Base-by-base conservation (phyloP, 1,139 yeast genomes). In the Diutina catenulata region DNA sequence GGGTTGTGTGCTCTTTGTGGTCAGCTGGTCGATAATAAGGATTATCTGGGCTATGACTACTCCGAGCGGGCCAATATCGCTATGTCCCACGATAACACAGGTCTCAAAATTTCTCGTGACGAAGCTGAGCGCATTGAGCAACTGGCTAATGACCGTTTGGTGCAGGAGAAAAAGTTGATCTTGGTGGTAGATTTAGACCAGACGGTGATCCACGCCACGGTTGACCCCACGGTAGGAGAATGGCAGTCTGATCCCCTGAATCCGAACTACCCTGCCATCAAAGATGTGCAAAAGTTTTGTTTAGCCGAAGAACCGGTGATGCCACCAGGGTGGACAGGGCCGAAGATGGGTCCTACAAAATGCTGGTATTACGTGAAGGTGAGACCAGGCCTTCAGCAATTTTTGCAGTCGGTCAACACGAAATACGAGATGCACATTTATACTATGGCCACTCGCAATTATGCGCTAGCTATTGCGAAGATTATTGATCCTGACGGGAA, bases 391-490 rank as follows among this genome's bases (percentile, higher is more conserved):
- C 63, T 91, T 36, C 60, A 69, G 39, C 77, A 75, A 39, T 91
- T 91, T 54, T 68, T 91, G 40, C 70, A 70, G 39, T 64, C 65
- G 38, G 71, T 86, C 45, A 65, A 80, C 5, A 59, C 76, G 36
- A 59, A 72, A 39, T 91, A 82, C 54, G 98, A 91, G 59, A 65
- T 91, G 70, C 98, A 91, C 56, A 86, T 91, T 33, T 91, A 91
- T 56, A 91, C 99, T 7, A 91, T 91, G 99, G 98, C 98, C n/a
- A 93, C 98, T 3, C 66, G 95, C 45, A 80, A 91, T 32, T 91
- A 91, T 59, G 99, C 99, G 0, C 69, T 77, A 38, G 83, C 91
- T 15, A 83, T 93, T 45, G 94, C 97, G 23, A 74, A 76, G 41
- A 80, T 93, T 28, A 87, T 93, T 39, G 99, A 91, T 51, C 98